A percentile compares a stretch with the other conserved stretches of the same genome.
These are phyloP conservation scores for Tricholoma flavovirens DNA, from an alignment of 768 basidiomycete species.

Conservation along the genomic window DNA sequence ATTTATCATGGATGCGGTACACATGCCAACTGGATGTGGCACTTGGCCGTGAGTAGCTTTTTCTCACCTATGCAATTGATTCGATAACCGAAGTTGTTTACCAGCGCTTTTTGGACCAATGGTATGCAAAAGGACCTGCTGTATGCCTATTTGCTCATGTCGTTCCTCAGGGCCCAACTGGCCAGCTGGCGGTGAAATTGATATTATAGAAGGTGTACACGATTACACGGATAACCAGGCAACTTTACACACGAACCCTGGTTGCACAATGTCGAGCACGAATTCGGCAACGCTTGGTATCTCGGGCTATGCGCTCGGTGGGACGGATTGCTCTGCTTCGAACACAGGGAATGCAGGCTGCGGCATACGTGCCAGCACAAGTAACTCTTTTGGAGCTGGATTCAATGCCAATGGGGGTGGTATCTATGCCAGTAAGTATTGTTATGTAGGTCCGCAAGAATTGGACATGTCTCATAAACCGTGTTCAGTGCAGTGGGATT, in stretches of 20 bases:
- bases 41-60: slow-evolving; percentile 61
- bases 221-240: slow-evolving; percentile 79
- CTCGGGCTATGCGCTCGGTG: slow-evolving; percentile 59
- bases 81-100: not conserved
- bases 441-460: slow-evolving; percentile 8
- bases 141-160: slow-evolving; percentile 25
- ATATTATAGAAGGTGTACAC: slow-evolving; percentile 80
- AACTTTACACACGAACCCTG: slow-evolving; percentile 72
- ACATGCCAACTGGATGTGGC: slow-evolving; percentile 89
- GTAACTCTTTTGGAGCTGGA: slow-evolving; percentile 70
- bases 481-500: slow-evolving; percentile 65
- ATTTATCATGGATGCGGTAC: slow-evolving; percentile 76
- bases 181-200: slow-evolving; percentile 70
- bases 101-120: slow-evolving; percentile 45
- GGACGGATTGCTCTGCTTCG: slow-evolving; percentile 64
- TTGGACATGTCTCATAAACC: not conserved
- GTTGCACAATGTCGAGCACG: slow-evolving; percentile 56
- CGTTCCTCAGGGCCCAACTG: slow-evolving; percentile 54
- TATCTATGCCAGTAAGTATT: slow-evolving; percentile 77
- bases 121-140: slow-evolving; percentile 20
- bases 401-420: slow-evolving; percentile 87
- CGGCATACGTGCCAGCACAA: slow-evolving; percentile 58
- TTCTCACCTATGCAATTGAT: not conserved
- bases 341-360: slow-evolving; percentile 79
- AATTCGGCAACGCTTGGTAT: slow-evolving; percentile 45